Percentiles rank a stretch among this genome's conserved stretches.
These are phyloP conservation scores for Cinchona pubescens DNA, from an alignment of 257 asterid species.

Conservation along the genomic window DNA sequence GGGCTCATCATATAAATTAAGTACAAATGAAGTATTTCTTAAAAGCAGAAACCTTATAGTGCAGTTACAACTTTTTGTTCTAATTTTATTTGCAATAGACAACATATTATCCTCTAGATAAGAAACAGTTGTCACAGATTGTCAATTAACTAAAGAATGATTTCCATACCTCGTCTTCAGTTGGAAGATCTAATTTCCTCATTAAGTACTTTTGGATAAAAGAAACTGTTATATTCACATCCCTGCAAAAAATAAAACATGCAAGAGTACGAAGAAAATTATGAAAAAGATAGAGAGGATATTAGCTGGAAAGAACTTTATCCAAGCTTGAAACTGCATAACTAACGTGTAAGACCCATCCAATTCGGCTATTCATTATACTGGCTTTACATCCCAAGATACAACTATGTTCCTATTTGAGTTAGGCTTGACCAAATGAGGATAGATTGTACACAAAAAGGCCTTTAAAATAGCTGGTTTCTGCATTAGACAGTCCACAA, in stretches of 20 bases:
- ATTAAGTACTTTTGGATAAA: constrained; percentile 75
- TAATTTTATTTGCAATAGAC: background rate
- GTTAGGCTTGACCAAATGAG: background rate
- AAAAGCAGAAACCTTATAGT: background rate
- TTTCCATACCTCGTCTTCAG: constrained; percentile 72
- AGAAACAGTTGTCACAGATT: background rate
- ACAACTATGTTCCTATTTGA: background rate
- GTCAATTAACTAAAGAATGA: constrained; percentile 7
- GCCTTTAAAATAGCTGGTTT: background rate
- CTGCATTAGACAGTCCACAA: background rate
- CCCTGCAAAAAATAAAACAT: constrained; percentile 47
- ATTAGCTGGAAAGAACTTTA: background rate
- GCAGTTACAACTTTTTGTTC: background rate
- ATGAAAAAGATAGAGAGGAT: background rate
- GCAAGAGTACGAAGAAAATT: constrained; percentile 8
- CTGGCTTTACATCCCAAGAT: background rate
- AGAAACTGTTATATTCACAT: constrained; percentile 72
- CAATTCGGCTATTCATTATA: background rate
- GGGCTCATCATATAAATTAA: background rate
- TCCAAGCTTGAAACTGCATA: background rate
- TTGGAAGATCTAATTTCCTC: constrained; percentile 71
- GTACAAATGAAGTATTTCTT: background rate
- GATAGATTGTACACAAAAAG: background rate
- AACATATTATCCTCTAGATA: background rate
- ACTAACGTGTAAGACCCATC: background rate